Evolutionary conservation across 2,329 filamentous ascomycete genomes (phyloP), one percentile per base, ranked within the genome.

Genomic region (Neocucurbitaria cava): DNA sequence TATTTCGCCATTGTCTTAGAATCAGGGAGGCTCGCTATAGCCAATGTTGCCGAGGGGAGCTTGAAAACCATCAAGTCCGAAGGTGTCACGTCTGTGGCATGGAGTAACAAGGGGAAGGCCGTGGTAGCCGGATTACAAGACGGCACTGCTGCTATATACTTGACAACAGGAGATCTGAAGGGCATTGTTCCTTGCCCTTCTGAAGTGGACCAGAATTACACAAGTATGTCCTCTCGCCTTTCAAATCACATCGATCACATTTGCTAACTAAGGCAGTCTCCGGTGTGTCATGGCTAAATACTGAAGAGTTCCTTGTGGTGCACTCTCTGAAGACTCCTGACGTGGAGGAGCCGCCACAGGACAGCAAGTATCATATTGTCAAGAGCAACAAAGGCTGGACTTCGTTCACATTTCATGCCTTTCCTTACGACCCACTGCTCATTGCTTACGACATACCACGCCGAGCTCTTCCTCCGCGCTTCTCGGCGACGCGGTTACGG

Each of bases 41-140:
- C 91, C 7, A 91, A 96, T 73, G 76, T 99, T 66, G 66, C 81
- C 18, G 86, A 86, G 60, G 91, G 90, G 0, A 57, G 58, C 30
- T 63, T 52, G 3, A 58, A 56, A 13, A 83, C 80, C 67, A 79
- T 88, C 0, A 80, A 96, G 59, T 91, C 88, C 68, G 81, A 84
- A 24, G 88, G 89, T 43, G 93, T 96, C 24, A 92, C 88, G 71
- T 95, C 90, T 68, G 84, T 91, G 5, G 89, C 90, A 51, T 99
- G 96, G 95, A 99, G 95, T 74, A 89, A 87, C 56, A 91, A 89
- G 72, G 95, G 95, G 42, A 99, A 96, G 74, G 94, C 98, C 72
- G 81, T 99, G 39, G 88, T 96, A 40, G 93, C 91, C 62, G 95
- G 96, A 15, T 81, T 95, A 64, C 87, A 83, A 6, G 87, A 97